Evolutionary conservation across 2,329 filamentous ascomycete species (phyloP).

Genomic region (Atkinsonella hypoxylon): DNA sequence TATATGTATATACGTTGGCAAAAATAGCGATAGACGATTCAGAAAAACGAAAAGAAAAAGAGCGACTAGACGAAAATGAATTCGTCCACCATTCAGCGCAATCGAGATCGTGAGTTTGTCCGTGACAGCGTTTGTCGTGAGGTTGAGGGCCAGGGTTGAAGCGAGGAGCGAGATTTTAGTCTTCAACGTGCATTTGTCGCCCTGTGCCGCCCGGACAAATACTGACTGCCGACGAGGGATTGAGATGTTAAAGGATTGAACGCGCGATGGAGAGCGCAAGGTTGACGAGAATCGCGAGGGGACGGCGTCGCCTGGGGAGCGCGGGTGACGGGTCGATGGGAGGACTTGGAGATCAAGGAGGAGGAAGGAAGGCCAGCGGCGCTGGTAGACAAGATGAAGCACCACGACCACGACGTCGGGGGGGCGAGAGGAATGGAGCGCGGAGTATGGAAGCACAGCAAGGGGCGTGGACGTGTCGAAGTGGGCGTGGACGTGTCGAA

Average conservation of each 20-base stretch:
- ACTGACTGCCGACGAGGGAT: conserved; percentile 9
- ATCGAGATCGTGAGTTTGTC: conserved; percentile 17
- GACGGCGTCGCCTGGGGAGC: conserved; percentile 21
- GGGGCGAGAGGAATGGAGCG: conserved; percentile 18
- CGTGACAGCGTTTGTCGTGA: conserved; percentile 12
- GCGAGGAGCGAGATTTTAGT: conserved; percentile 17
- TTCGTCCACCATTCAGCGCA: conserved; percentile 13
- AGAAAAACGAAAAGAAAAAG: conserved; percentile 22
- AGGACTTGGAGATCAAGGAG: conserved; percentile 15
- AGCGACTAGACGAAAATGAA: conserved; percentile 33
- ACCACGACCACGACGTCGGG: conserved; percentile 6
- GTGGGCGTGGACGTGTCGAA: background rate
- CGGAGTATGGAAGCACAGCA: conserved; percentile 19
- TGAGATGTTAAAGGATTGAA: conserved; percentile 7
- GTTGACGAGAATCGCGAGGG: conserved; percentile 20
- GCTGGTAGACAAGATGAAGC: conserved; percentile 16
- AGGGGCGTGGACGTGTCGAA: conserved; percentile 10
- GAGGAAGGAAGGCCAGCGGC: conserved; percentile 16
- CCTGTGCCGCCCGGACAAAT: conserved; percentile 17
- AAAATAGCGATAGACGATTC: conserved; percentile 1
- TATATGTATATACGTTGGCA: conserved; percentile 8
- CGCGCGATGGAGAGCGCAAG: conserved; percentile 10
- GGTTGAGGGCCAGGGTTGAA: conserved; percentile 5
- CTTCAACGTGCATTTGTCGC: conserved; percentile 21
- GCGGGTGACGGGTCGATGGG: conserved; percentile 19